These are phyloP conservation scores for Sarocladium oryzae DNA, from an alignment of 2,329 filamentous ascomycete species.

Conservation along the genomic window DNA sequence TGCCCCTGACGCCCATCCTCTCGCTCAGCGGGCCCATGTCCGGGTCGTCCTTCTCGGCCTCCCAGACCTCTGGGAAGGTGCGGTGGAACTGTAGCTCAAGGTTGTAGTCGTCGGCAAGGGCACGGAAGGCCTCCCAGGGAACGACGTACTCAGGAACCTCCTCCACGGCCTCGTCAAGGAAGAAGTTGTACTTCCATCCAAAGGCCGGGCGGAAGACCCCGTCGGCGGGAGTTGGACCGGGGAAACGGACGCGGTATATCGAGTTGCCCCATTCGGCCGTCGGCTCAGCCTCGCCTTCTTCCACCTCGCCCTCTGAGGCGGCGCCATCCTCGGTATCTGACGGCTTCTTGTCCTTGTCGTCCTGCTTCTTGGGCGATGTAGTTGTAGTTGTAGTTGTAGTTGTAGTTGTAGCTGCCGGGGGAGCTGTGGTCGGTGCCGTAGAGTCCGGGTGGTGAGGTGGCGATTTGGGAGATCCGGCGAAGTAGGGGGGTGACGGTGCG, in stretches of 20 bases:
- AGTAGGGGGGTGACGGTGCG: neutral
- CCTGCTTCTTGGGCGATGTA: conserved; percentile 22
- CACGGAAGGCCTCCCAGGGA: conserved; percentile 95
- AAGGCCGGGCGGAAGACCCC: conserved; percentile 91
- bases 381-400: conserved; percentile 17
- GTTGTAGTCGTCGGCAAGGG: conserved; percentile 92
- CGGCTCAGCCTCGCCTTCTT: conserved; percentile 57
- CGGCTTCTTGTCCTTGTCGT: conserved; percentile 21
- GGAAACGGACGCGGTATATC: conserved; percentile 87
- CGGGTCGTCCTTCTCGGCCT: conserved; percentile 78
- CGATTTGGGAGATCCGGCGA: neutral
- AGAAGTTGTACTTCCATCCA: conserved; percentile 98
- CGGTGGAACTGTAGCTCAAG: conserved; percentile 93
- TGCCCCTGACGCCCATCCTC: conserved; percentile 86
- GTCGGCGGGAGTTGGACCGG: conserved; percentile 72
- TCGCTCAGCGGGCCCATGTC: conserved; percentile 80
- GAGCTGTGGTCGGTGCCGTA: conserved; percentile 12
- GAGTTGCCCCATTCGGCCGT: conserved; percentile 85
- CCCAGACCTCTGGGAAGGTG: conserved; percentile 85
- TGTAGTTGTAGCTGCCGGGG: conserved; percentile 15
- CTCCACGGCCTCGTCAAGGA: conserved; percentile 91
- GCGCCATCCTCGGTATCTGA: conserved; percentile 12
- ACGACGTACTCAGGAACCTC: conserved; percentile 97
- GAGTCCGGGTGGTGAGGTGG: conserved; percentile 5
- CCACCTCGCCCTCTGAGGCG: conserved; percentile 34